Conservation (phyloP, 352 stramenopile genomes). For the Salisapilia sapeloensis region DNA sequence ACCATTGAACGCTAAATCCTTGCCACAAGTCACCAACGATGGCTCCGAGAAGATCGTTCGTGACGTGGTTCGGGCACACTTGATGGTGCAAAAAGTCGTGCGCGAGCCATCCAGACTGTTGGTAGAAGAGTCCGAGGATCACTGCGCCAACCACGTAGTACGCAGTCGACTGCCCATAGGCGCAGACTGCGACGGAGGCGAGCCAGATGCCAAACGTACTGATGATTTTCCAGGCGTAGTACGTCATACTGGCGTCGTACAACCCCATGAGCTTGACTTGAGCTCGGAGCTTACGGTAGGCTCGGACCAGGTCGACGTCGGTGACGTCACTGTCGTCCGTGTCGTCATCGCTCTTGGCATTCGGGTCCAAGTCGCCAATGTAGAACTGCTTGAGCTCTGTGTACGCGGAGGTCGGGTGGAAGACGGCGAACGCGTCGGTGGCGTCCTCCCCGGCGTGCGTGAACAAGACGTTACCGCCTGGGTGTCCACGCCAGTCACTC, state of each 20-base stretch:
- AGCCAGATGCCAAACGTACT: constrained; percentile 87
- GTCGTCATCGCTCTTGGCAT: constrained; percentile 8
- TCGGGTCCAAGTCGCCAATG: constrained; percentile 90
- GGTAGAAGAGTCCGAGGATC: constrained; percentile 95
- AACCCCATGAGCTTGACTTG: constrained; percentile 91
- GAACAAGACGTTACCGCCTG: constrained; percentile 89
- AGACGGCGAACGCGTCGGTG: constrained; percentile 97
- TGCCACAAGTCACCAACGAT: constrained; percentile 95
- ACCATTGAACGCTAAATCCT: constrained; percentile 94
- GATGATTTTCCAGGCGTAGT: constrained; percentile 92
- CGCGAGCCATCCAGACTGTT: constrained; percentile 96
- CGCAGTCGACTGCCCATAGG: constrained; percentile 48
- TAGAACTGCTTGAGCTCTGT: constrained; percentile 93
- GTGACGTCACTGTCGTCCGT: constrained; percentile 9
- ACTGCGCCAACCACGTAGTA: constrained; percentile 86
- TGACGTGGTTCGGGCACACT: constrained; percentile 90
- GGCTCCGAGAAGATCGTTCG: constrained; percentile 86
- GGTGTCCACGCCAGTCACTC: constrained; percentile 71
- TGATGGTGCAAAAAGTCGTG: constrained; percentile 97
- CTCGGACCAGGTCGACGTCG: constrained; percentile 83
- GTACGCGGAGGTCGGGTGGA: constrained; percentile 89
- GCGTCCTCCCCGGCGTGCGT: constrained; percentile 96
- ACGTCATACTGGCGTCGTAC: constrained; percentile 85
- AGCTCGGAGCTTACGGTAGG: constrained; percentile 89
- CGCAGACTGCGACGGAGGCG: constrained; percentile 75